A percentile compares a stretch with the other conserved stretches of the same genome.
These are phyloP conservation scores for Cytospora piceicola DNA, from an alignment of 2,329 filamentous ascomycete genomes.

Conservation along the genomic window DNA sequence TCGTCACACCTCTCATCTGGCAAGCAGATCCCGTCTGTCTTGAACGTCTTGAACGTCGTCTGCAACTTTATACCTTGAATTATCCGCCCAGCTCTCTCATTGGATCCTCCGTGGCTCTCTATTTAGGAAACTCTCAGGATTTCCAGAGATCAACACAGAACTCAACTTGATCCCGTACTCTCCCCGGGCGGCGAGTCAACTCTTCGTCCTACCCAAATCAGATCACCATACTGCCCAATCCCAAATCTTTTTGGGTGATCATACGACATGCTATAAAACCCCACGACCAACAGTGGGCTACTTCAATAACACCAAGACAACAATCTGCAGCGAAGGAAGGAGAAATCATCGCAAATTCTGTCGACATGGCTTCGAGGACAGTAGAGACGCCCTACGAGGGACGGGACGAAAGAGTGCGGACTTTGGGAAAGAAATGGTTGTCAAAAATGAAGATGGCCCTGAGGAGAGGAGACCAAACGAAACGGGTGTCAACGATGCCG, in stretches of 20 bases:
- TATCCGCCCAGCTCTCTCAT: slow-evolving; percentile 23
- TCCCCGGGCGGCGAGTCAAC: background rate
- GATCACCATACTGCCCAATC: background rate
- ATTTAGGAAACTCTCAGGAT: background rate
- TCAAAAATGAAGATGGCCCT: slow-evolving; percentile 56
- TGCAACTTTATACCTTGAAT: background rate
- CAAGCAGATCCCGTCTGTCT: slow-evolving; percentile 9
- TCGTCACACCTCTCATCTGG: slow-evolving; percentile 21
- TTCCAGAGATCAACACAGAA: too few species aligned
- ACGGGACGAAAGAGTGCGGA: slow-evolving; percentile 50
- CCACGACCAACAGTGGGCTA: background rate
- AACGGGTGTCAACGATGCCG: slow-evolving; percentile 34
- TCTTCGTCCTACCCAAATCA: background rate
- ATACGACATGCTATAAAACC: slow-evolving; percentile 5
- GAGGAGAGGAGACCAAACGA: slow-evolving; percentile 46
- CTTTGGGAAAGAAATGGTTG: slow-evolving; percentile 50
- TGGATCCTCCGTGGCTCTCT: background rate
- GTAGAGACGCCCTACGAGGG: slow-evolving; percentile 43
- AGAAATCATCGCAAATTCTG: background rate
- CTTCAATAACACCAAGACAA: slow-evolving; percentile 3
- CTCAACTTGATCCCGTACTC: background rate
- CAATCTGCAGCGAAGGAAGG: background rate
- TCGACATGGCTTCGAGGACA: slow-evolving; percentile 49
- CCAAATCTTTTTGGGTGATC: background rate
- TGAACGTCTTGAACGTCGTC: background rate